Percentiles rank a stretch among this genome's conserved stretches.
phyloP scores from a whole-genome alignment of 164 flowering plant species.

The Stephania japonica region DNA sequence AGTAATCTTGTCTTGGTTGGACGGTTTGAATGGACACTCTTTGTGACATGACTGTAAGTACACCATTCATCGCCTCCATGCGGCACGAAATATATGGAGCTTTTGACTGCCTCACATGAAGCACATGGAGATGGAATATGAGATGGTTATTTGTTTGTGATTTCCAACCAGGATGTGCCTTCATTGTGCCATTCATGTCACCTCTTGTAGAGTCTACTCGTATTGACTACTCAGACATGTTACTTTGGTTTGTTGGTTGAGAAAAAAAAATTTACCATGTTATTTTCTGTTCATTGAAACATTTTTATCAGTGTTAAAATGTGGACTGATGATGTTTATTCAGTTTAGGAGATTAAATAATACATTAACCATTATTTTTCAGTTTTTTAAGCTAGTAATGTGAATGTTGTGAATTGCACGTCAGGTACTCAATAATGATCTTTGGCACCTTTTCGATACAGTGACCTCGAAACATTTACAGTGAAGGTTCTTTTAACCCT shows the following conservation, averaged over 20 bases:
- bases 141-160: not conserved
- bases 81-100: too few relatives aligned
- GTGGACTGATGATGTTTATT: too few relatives aligned
- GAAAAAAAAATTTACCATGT: not conserved
- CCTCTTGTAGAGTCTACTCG: not conserved
- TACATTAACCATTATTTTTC: not conserved
- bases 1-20: constrained; percentile 61
- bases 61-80: not conserved
- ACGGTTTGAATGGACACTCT: constrained; percentile 20
- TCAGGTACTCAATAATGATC: not conserved
- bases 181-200: not conserved
- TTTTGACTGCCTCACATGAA: not conserved
- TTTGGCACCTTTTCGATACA: not conserved
- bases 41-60: constrained; percentile 1
- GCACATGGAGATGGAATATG: too few relatives aligned
- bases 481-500: not conserved
- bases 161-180: not conserved
- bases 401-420: not conserved
- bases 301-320: not conserved
- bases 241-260: not conserved
- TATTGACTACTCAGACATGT: not conserved
- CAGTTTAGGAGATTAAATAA: not conserved
- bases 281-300: not conserved
- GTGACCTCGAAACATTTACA: not conserved
- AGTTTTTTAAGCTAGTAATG: not conserved